These are phyloP conservation scores for Eucalyptus cloeziana DNA, from an alignment of 345 rosid species.

Conservation along the genomic window DNA sequence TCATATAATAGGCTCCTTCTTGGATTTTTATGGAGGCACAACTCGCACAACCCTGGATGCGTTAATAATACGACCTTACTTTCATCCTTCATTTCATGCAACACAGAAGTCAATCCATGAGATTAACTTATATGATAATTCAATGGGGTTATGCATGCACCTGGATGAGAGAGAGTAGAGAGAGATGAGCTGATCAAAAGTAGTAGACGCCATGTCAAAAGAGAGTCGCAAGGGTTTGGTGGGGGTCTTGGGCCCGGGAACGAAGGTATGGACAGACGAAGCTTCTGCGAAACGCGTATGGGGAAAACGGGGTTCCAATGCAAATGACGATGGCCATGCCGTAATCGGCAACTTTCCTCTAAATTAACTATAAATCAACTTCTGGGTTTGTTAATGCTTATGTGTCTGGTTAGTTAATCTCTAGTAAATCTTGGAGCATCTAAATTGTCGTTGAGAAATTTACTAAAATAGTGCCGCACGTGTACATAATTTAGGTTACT, in stretches of 20 bases:
- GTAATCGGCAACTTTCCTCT: not conserved
- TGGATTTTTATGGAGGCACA: not conserved
- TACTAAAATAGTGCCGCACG: not conserved
- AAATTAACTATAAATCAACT: not conserved
- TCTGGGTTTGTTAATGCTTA: not conserved
- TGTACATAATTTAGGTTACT: not conserved
- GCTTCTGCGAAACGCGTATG: not conserved
- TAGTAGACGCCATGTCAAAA: not conserved
- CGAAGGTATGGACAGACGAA: not conserved
- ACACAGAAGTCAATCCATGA: not conserved
- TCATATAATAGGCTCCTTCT: not conserved
- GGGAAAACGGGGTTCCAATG: not conserved
- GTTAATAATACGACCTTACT: not conserved
- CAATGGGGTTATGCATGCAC: not conserved
- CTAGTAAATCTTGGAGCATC: not conserved
- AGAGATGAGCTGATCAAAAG: not conserved
- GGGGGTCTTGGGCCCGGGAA: not conserved
- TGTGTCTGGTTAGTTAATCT: not conserved
- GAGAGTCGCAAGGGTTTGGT: not conserved
- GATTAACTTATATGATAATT: not conserved
- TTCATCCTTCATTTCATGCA: not conserved
- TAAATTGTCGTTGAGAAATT: not conserved
- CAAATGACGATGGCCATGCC: not conserved
- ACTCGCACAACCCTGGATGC: not conserved
- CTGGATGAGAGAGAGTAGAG: not conserved